These are phyloP conservation scores for Chytriomyces confervae DNA, from an alignment of 192 early-diverging fungal species.

Conservation along the genomic window DNA sequence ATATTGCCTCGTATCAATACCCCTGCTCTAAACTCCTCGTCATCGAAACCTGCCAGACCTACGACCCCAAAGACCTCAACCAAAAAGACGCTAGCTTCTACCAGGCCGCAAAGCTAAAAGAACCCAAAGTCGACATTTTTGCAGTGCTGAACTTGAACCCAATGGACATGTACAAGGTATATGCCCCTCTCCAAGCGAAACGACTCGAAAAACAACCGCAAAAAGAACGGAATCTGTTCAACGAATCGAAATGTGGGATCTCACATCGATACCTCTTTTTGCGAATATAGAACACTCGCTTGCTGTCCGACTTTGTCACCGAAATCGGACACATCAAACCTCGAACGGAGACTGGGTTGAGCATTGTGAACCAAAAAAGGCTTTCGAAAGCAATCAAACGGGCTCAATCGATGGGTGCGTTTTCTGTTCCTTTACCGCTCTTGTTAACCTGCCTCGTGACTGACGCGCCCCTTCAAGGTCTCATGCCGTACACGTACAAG, in stretches of 20 bases:
- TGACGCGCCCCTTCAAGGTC: background rate
- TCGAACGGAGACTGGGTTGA: conserved; percentile 35
- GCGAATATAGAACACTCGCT: conserved; percentile 16
- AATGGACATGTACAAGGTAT: conserved; percentile 39
- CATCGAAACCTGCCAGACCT: conserved; percentile 20
- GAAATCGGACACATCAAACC: conserved; percentile 45
- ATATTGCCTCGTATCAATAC: no score
- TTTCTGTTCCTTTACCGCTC: background rate
- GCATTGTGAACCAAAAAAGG: conserved; percentile 34
- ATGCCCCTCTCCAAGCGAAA: background rate
- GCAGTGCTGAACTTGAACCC: conserved; percentile 35
- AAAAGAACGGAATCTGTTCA: background rate
- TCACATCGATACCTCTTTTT: background rate
- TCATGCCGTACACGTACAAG: conserved; percentile 31
- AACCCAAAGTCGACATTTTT: conserved; percentile 37
- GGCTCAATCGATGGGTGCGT: conserved; percentile 37
- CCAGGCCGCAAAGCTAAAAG: conserved; percentile 16
- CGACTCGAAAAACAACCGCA: background rate
- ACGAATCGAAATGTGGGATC: background rate
- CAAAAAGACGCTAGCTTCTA: conserved; percentile 25
- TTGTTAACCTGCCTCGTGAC: background rate
- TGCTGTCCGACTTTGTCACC: conserved; percentile 43
- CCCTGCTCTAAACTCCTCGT: no score
- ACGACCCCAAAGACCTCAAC: conserved; percentile 36
- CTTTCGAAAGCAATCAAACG: conserved; percentile 42